Evolutionary conservation across 2,329 filamentous ascomycete genomes (phyloP).

Genomic region (Claviceps purpurea): DNA sequence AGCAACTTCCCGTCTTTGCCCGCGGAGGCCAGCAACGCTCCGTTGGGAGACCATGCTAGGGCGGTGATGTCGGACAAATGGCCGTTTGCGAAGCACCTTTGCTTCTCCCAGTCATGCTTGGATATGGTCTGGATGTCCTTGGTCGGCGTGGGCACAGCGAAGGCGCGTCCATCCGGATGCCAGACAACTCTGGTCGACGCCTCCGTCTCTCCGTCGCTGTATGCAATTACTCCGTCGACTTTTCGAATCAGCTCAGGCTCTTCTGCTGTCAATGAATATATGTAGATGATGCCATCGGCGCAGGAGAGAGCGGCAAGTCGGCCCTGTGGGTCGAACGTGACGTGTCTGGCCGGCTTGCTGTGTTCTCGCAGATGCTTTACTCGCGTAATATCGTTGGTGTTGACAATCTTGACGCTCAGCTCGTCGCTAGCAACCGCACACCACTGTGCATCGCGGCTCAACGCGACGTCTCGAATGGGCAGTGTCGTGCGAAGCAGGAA

Average conservation of each 20-base stretch:
- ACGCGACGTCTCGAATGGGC: constrained; percentile 71
- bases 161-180: constrained; percentile 90
- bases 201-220: constrained; percentile 60
- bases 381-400: constrained; percentile 61
- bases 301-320: constrained; percentile 67
- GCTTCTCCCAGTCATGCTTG: constrained; percentile 78
- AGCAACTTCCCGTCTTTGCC: constrained; percentile 55
- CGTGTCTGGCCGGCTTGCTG: constrained; percentile 74
- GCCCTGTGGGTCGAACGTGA: constrained; percentile 75
- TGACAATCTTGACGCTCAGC: constrained; percentile 78
- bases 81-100: constrained; percentile 63
- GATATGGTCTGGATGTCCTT: constrained; percentile 79
- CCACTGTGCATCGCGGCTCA: constrained; percentile 75
- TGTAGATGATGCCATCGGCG: constrained; percentile 76
- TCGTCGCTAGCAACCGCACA: constrained; percentile 96
- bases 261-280: constrained; percentile 71
- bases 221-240: constrained; percentile 73
- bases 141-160: constrained; percentile 71
- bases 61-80: constrained; percentile 79
- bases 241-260: constrained; percentile 71
- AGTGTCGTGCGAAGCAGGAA: constrained; percentile 75
- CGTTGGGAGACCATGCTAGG: constrained; percentile 87
- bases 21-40: constrained; percentile 65
- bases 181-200: constrained; percentile 63
- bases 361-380: constrained; percentile 75